Percentiles rank a stretch among this genome's conserved stretches.
These are phyloP conservation scores for Primulina eburnea DNA, from an alignment of 257 asterid species.

Conservation along the genomic window DNA sequence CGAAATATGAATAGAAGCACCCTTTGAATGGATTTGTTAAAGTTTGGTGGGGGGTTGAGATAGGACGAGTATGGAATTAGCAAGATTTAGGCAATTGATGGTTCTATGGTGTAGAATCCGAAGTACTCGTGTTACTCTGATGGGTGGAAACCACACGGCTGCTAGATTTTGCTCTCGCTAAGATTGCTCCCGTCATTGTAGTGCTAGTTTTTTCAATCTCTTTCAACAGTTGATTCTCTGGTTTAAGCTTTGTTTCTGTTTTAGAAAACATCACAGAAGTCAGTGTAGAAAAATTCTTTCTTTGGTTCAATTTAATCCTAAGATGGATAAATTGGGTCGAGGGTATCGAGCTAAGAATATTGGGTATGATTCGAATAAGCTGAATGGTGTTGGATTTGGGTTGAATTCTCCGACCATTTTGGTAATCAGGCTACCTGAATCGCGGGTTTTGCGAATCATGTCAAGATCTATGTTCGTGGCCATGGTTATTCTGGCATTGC, in stretches of 20 bases:
- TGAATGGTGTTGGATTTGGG: slow-evolving; percentile 30
- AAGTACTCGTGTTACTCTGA: slow-evolving; percentile 51
- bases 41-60: slow-evolving; percentile 13
- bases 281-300: slow-evolving; percentile 1
- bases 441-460: slow-evolving; percentile 50
- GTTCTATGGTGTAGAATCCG: slow-evolving; percentile 43
- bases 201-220: slow-evolving; percentile 27
- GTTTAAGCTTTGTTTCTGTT: background rate
- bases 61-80: slow-evolving; percentile 47
- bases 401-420: slow-evolving; percentile 39
- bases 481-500: slow-evolving; percentile 40
- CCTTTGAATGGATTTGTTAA: slow-evolving; percentile 8
- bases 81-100: slow-evolving; percentile 50
- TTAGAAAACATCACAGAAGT: background rate
- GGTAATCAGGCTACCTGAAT: slow-evolving; percentile 53
- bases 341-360: slow-evolving; percentile 25
- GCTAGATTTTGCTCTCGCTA: slow-evolving; percentile 72
- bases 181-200: slow-evolving; percentile 4
- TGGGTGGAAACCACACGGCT: slow-evolving; percentile 84
- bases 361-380: slow-evolving; percentile 18
- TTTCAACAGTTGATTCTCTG: slow-evolving; percentile 27
- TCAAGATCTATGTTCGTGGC: slow-evolving; percentile 60
- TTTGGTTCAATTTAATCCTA: background rate
- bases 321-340: slow-evolving; percentile 38
- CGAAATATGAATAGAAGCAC: background rate